Evolutionary conservation across 164 flowering plant genomes (phyloP), one percentile per base, ranked within the genome.

Genomic region (Chimonanthus salicifolius): DNA sequence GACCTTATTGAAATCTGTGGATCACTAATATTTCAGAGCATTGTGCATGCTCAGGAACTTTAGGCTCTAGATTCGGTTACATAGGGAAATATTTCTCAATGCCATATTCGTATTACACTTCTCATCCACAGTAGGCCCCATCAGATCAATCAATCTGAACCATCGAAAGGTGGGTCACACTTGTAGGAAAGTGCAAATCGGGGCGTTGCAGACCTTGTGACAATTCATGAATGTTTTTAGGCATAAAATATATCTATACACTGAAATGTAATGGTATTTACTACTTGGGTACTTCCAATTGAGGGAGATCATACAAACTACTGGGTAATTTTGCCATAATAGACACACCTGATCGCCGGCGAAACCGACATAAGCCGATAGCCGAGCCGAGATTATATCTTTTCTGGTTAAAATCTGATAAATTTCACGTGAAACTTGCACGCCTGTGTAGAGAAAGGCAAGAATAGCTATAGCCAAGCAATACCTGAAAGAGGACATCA

Each of bases 271-370:
- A 33, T 33, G 33, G 33, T 33, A 54, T 54, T 13, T 54, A 4
- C 51, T 2, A 6, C n/a, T 10, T 33, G 33, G 33, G 33, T 33
- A 33, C 60, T 11, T 13, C 60, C 16, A 54, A 3, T 54, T 13
- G 11, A 54, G 16, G 11, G 5, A 54, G 16, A 54, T 54, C 5
- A 54, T 11, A 54, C 60, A 54, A 54, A 10, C 13, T 10, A 54
- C 6, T n/a, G n/a, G 11, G 0, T 33, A 49, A 15, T 21, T n/a
- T 11, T 49, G 21, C 47, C 33, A 33, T 5, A 47, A 45, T 47
- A 58, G 2, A 78, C 78, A 0, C 10, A 89, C 98, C 97, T 94
- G 98, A 84, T 94, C 97, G 0, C 95, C 98, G 8, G 80, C 33
- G 70, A 94, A 94, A 74, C 86, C 92, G 15, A 86, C 5, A 46